Base-by-base conservation (phyloP, 176 grass and related monocot genomes). In the Coix lacrymajobi region DNA sequence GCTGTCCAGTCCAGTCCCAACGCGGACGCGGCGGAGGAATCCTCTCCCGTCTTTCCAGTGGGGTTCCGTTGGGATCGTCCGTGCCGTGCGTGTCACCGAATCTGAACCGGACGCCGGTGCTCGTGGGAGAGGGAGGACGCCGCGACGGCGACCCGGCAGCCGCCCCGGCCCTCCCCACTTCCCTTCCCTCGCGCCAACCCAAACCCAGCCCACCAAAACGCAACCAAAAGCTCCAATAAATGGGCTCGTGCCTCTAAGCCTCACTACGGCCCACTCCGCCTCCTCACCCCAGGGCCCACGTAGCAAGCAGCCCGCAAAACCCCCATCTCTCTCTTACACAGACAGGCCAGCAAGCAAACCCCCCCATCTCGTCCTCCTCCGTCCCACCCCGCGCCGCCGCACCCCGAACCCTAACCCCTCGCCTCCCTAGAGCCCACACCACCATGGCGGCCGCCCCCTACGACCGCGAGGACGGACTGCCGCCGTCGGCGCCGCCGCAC, bases 401-500 rank as follows among this genome's bases (percentile, higher is more conserved):
- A 11, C 69, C 45, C 34, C 65, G 3, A 83, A 83, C 79, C 79
- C 86, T 88, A 88, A 20, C 19, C 66, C 17, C 62, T 7, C 24
- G 76, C 6, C 4, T 54, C 49, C 19, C 15, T 2, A 9, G 1
- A 0, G 6, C 16, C 15, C 7, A 19, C 10, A 29, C 3, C 26
- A 58, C 46, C 81, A 91, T 85, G 75, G 82, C 87, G 46, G 72
- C 83, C 85, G 72, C 80, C 85, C 72, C 78, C 72, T 81, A 86
- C 76, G 92, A 88, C 66, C 80, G 81, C 20, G 86, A 88, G 81
- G 86, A 88, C 75, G 81, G 76, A 2, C 81, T 70, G 24, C 63
- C 83, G 51, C 83, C 86, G 32, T n/a, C 79, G 77, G 77, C 34
- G 13, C 67, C 68, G 76, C 84, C 51, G 71, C 89, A 46, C 46